These are phyloP conservation scores for Teratosphaeria viscida DNA, from an alignment of 2,329 filamentous ascomycete genomes.

Conservation along the genomic window DNA sequence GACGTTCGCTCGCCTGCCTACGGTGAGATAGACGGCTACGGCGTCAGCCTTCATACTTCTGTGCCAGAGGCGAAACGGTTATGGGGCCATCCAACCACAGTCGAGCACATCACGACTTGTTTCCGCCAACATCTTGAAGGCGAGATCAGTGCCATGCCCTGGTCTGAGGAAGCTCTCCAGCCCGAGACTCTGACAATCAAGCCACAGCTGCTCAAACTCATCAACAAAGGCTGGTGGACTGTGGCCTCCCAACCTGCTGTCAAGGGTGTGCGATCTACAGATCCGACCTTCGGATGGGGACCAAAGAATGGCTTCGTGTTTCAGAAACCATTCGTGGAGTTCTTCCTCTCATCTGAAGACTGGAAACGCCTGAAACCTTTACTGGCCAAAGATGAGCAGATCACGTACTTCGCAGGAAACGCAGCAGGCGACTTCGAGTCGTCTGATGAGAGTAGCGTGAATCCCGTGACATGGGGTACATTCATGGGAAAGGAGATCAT, in stretches of 20 bases:
- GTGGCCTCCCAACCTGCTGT: constrained; percentile 91
- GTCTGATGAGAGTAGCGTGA: constrained; percentile 57
- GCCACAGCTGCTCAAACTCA: constrained; percentile 62
- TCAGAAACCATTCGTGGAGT: constrained; percentile 95
- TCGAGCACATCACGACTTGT: constrained; percentile 63
- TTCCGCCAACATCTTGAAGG: constrained; percentile 77
- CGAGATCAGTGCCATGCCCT: constrained; percentile 71
- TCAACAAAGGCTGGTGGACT: constrained; percentile 86
- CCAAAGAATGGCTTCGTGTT: constrained; percentile 89
- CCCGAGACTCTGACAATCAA: constrained; percentile 77
- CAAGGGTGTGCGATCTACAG: constrained; percentile 67
- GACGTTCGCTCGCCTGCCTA: constrained; percentile 88
- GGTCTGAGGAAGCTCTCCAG: constrained; percentile 82
- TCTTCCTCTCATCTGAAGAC: constrained; percentile 70
- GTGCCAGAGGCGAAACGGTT: constrained; percentile 71
- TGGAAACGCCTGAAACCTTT: constrained; percentile 58
- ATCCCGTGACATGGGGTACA: constrained; percentile 93
- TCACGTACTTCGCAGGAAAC: constrained; percentile 86
- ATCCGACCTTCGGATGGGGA: constrained; percentile 85
- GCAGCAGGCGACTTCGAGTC: constrained; percentile 66
- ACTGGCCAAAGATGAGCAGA: constrained; percentile 54
- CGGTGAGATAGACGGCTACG: constrained; percentile 96
- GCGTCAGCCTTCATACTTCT: constrained; percentile 85
- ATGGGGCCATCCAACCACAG: constrained; percentile 68
- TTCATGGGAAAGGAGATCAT: constrained; percentile 94